Conservation (phyloP, 768 basidiomycete species). For the Ramaria rubella region DNA sequence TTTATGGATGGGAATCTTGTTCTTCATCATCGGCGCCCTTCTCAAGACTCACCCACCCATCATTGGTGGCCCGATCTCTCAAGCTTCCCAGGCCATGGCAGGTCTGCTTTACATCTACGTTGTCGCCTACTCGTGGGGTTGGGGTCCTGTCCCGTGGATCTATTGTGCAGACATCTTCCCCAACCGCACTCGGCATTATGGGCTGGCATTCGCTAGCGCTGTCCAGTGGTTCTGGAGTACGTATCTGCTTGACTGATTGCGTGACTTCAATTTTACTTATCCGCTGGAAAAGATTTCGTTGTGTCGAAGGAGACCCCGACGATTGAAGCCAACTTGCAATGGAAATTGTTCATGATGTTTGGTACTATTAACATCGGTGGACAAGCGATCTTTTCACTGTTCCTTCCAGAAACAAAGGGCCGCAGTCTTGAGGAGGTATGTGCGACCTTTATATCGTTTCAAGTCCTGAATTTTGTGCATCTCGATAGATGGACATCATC, state of each 20-base stretch:
- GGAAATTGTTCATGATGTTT: conserved; percentile 74
- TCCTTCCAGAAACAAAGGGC: conserved; percentile 60
- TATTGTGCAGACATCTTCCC: conserved; percentile 71
- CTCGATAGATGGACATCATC: conserved; percentile 46
- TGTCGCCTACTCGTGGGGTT: conserved; percentile 83
- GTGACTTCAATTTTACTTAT: background rate
- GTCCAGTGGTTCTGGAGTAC: conserved; percentile 81
- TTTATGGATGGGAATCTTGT: conserved; percentile 69
- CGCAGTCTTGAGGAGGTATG: conserved; percentile 51
- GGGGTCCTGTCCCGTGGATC: conserved; percentile 56
- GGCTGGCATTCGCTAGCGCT: conserved; percentile 64
- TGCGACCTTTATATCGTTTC: conserved; percentile 16
- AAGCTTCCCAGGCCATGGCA: conserved; percentile 71
- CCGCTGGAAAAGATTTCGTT: conserved; percentile 49
- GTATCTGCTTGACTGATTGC: conserved; percentile 18
- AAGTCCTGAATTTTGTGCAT: conserved; percentile 16
- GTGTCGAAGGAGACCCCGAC: conserved; percentile 66
- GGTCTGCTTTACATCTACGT: conserved; percentile 83
- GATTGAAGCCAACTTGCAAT: conserved; percentile 54
- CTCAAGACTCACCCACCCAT: conserved; percentile 70
- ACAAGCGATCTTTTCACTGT: conserved; percentile 65
- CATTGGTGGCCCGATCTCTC: conserved; percentile 31
- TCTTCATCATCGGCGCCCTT: conserved; percentile 81
- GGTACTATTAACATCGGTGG: conserved; percentile 66
- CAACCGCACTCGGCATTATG: conserved; percentile 76